Conservation (phyloP, 1,284 basidiomycete genomes). For the Pseudozyma thailandica region DNA sequence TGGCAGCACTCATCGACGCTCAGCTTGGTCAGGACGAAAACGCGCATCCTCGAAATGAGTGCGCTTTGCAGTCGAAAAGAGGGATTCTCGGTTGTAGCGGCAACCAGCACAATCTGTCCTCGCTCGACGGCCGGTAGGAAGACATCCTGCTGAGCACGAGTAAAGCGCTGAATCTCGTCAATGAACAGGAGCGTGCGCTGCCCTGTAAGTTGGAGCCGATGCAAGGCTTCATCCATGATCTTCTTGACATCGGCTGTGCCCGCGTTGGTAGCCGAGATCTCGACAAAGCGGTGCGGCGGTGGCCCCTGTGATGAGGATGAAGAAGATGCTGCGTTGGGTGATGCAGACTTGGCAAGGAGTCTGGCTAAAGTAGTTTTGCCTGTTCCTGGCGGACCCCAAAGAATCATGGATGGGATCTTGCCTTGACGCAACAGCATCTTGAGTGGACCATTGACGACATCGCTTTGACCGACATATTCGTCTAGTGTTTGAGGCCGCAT, state of each 20-base stretch:
- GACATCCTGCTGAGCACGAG: conserved; percentile 80
- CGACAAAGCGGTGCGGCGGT: conserved; percentile 56
- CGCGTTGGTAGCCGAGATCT: conserved; percentile 70
- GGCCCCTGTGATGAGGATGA: conserved; percentile 15
- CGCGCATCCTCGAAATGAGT: conserved; percentile 81
- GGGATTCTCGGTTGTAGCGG: conserved; percentile 91
- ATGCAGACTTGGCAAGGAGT: conserved; percentile 74
- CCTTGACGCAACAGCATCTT: conserved; percentile 55
- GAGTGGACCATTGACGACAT: conserved; percentile 58
- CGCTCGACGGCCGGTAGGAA: conserved; percentile 47
- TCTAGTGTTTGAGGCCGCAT: conserved; percentile 59
- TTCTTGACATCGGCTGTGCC: conserved; percentile 82
- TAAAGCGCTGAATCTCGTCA: conserved; percentile 87
- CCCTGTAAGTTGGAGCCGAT: conserved; percentile 76
- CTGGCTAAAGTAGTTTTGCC: conserved; percentile 85
- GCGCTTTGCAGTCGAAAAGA: conserved; percentile 79
- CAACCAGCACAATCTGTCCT: conserved; percentile 73
- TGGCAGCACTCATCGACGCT: conserved; percentile 47
- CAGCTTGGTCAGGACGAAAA: conserved; percentile 65
- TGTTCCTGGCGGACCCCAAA: conserved; percentile 66
- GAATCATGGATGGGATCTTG: conserved; percentile 59
- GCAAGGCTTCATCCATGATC: conserved; percentile 83
- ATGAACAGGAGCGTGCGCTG: conserved; percentile 79
- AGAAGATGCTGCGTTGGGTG: conserved; percentile 77
- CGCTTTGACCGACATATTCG: conserved; percentile 61